A percentile compares a stretch with the other conserved stretches of the same genome.
phyloP scores from a whole-genome alignment of 768 basidiomycete genomes.

The Stropharia rugosoannulata region DNA sequence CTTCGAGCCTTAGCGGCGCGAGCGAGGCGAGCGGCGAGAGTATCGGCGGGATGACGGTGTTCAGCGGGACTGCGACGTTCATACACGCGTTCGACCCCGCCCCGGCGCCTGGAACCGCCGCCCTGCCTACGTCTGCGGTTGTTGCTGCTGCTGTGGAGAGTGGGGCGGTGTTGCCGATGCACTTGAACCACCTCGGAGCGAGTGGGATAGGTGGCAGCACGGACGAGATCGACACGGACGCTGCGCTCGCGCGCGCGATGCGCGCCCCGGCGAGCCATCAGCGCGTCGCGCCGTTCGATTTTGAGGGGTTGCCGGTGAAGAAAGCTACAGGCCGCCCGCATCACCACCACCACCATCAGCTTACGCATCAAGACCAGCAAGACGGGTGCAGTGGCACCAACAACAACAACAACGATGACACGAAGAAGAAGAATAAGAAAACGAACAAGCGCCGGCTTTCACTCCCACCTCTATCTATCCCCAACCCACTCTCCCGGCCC shows the following conservation, averaged over 20 bases:
- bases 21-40: neutral
- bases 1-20: neutral
- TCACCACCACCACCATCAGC: too few species aligned
- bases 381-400: too few species aligned
- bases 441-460: too few species aligned
- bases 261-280: conserved; percentile 36
- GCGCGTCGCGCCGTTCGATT: conserved; percentile 44
- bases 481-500: neutral
- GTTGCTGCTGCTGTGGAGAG: neutral
- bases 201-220: neutral
- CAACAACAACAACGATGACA: too few species aligned
- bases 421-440: too few species aligned
- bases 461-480: too few species aligned
- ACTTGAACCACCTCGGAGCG: too few species aligned
- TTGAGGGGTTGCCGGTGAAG: conserved; percentile 44
- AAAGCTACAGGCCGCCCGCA: too few species aligned
- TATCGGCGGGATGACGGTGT: conserved; percentile 12
- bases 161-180: neutral
- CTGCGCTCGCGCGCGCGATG: conserved; percentile 19
- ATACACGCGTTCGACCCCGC: conserved; percentile 45
- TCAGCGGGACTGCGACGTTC: conserved; percentile 44
- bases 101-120: conserved; percentile 7
- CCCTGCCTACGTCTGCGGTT: too few species aligned
- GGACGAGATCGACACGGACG: conserved; percentile 23
- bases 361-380: too few species aligned